These are phyloP conservation scores for Bacidia rubella DNA, from an alignment of 495 filamentous ascomycete genomes.

Conservation along the genomic window DNA sequence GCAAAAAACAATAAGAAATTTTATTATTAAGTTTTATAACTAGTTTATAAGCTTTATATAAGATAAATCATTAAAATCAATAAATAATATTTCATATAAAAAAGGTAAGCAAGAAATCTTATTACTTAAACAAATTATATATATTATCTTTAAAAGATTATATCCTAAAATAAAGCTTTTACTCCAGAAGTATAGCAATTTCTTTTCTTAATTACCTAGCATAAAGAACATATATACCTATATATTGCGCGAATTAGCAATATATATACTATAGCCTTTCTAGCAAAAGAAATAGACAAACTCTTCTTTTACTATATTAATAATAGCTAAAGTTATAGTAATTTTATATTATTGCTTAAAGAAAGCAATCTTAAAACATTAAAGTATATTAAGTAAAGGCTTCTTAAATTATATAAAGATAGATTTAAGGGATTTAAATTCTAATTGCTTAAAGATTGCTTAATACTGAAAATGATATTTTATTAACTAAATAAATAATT, in stretches of 20 bases:
- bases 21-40: background rate
- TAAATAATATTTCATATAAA: background rate
- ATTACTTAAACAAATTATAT: background rate
- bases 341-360: background rate
- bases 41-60: background rate
- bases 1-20: too few relatives aligned
- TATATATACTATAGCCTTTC: background rate
- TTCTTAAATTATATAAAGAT: background rate
- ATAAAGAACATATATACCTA: background rate
- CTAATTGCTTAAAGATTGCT: too few relatives aligned
- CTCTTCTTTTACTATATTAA: background rate
- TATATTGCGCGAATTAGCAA: background rate
- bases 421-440: background rate
- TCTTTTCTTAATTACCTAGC: background rate
- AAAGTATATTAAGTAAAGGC: background rate
- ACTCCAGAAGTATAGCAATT: background rate
- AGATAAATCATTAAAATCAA: background rate
- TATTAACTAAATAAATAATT: too few relatives aligned
- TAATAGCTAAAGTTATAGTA: background rate
- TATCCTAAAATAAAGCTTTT: background rate
- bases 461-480: too few relatives aligned
- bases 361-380: background rate
- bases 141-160: background rate
- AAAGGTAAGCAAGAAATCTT: background rate
- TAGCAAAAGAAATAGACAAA: background rate